Conservation (phyloP, 768 basidiomycete species). For the Phaeotremella skinneri region DNA sequence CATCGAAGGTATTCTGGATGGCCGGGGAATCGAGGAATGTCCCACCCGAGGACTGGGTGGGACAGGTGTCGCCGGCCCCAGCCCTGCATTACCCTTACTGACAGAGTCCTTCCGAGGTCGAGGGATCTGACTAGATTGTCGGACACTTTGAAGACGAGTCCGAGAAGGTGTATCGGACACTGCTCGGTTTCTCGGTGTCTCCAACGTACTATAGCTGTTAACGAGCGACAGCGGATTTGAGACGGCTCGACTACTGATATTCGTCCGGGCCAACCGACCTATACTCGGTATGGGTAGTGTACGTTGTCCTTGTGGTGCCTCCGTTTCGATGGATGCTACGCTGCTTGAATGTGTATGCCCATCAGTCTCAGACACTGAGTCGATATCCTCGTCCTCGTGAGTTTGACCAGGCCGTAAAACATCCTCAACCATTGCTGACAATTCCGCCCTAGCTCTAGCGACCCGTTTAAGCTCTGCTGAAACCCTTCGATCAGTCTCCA, state of each 20-base stretch:
- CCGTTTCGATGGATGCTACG: background rate
- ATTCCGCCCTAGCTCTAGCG: conserved; percentile 73
- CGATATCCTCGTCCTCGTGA: conserved; percentile 62
- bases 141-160: background rate
- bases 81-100: background rate
- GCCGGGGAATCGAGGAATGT: conserved; percentile 15
- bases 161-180: conserved; percentile 20
- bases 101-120: background rate
- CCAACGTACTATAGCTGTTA: background rate
- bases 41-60: background rate
- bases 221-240: conserved; percentile 50
- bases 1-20: conserved; percentile 4
- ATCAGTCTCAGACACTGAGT: conserved; percentile 50
- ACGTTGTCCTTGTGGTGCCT: background rate
- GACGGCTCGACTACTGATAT: conserved; percentile 14
- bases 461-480: conserved; percentile 64
- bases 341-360: background rate
- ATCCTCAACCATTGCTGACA: conserved; percentile 73
- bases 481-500: conserved; percentile 64
- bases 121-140: background rate
- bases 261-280: conserved; percentile 23
- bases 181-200: conserved; percentile 5
- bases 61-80: background rate
- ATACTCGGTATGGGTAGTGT: conserved; percentile 15
- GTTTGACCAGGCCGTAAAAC: conserved; percentile 63